These are phyloP conservation scores for Phytophthora palmivora DNA, from an alignment of 352 stramenopile genomes.

Conservation along the genomic window DNA sequence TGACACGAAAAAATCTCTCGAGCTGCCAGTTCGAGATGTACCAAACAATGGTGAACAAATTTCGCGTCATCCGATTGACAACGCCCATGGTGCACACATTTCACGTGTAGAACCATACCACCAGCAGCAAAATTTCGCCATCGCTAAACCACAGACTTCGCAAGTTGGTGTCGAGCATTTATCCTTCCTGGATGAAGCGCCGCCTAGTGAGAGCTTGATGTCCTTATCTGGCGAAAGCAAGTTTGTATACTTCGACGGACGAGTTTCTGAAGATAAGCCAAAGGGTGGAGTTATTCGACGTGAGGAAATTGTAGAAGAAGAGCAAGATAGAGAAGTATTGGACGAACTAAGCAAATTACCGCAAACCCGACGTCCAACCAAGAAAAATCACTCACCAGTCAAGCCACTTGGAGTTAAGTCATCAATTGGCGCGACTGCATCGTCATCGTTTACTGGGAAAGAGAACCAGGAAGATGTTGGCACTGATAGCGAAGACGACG, in stretches of 20 bases:
- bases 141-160: background rate
- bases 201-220: conserved; percentile 13
- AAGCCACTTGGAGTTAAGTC: background rate
- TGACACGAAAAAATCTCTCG: conserved; percentile 12
- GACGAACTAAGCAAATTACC: conserved; percentile 16
- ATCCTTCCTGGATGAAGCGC: background rate
- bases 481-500: conserved; percentile 37
- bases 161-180: background rate
- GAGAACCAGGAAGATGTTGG: background rate
- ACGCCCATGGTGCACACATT: background rate
- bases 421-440: background rate
- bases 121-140: background rate
- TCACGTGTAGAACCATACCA: background rate
- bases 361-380: background rate
- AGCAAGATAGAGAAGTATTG: background rate
- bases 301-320: background rate
- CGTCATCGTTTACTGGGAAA: background rate
- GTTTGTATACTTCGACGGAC: conserved; percentile 63
- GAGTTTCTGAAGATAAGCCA: background rate
- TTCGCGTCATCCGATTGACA: background rate
- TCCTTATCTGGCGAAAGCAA: conserved; percentile 63
- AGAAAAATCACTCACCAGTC: conserved; percentile 2
- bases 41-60: background rate
- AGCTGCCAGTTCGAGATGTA: conserved; percentile 1
- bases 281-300: background rate